Conservation (phyloP, 2,329 filamentous ascomycete species). For the Xylaria multiplex region DNA sequence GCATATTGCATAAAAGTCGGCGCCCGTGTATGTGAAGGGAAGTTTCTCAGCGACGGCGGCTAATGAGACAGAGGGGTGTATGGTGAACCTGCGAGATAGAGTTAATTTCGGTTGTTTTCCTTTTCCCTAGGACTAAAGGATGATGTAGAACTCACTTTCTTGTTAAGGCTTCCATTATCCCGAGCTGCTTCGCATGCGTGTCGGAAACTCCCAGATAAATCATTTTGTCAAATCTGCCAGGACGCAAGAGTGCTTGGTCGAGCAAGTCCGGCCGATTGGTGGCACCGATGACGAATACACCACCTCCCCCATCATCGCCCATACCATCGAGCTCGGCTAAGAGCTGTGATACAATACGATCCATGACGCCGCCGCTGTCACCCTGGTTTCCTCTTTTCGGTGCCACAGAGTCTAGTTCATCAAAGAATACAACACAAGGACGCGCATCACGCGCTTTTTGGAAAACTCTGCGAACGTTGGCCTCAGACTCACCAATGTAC, state of each 20-base stretch:
- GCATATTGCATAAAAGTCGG: conserved; percentile 96
- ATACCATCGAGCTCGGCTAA: conserved; percentile 97
- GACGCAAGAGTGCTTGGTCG: conserved; percentile 87
- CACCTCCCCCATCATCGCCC: conserved; percentile 83
- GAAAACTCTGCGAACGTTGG: conserved; percentile 89
- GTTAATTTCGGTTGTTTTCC: conserved; percentile 29
- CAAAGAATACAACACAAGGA: conserved; percentile 92
- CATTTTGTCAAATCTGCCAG: conserved; percentile 98
- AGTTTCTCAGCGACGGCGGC: conserved; percentile 76
- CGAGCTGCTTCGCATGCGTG: conserved; percentile 95
- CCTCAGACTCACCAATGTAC: conserved; percentile 95
- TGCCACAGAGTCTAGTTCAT: conserved; percentile 91
- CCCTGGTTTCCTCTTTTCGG: conserved; percentile 97
- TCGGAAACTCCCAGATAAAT: conserved; percentile 96
- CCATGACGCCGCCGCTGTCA: conserved; percentile 97
- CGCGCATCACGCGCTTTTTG: conserved; percentile 85
- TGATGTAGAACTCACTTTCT: conserved; percentile 74
- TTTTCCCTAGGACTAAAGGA: background rate
- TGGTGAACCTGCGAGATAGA: conserved; percentile 73
- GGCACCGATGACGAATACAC: conserved; percentile 95
- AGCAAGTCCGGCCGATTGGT: conserved; percentile 95
- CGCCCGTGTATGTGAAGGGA: conserved; percentile 96
- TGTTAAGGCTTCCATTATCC: conserved; percentile 91
- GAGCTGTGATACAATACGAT: conserved; percentile 93
- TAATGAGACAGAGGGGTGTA: conserved; percentile 82